phyloP scores from a whole-genome alignment of 2,329 filamentous ascomycete species.

The Scedosporium minutisporum region DNA sequence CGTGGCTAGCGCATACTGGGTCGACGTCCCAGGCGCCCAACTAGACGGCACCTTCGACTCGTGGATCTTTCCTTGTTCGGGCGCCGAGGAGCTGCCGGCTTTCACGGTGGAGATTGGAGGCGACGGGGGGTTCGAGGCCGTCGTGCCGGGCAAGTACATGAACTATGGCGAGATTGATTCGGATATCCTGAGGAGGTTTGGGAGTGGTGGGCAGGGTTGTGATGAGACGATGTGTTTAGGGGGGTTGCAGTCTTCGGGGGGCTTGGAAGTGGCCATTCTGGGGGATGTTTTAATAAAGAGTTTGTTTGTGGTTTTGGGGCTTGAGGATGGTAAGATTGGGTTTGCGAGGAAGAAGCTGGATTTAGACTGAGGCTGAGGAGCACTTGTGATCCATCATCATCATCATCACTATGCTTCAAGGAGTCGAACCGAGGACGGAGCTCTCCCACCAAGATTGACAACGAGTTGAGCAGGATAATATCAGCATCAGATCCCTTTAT shows the following conservation, averaged over 20 bases:
- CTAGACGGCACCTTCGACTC: slow-evolving; percentile 35
- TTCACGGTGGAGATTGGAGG: slow-evolving; percentile 46
- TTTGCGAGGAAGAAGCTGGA: slow-evolving; percentile 33
- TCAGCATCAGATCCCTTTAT: neutral
- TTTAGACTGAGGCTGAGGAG: neutral
- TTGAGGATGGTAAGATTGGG: slow-evolving; percentile 28
- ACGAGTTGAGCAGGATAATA: neutral
- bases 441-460: neutral
- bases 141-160: slow-evolving; percentile 45
- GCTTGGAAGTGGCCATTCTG: slow-evolving; percentile 51
- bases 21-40: slow-evolving; percentile 38
- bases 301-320: slow-evolving; percentile 63
- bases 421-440: neutral
- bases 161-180: slow-evolving; percentile 42
- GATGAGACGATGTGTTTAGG: slow-evolving; percentile 57
- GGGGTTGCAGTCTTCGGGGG: slow-evolving; percentile 54
- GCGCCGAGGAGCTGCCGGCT: slow-evolving; percentile 44
- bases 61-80: slow-evolving; percentile 48
- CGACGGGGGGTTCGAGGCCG: slow-evolving; percentile 33
- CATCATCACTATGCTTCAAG: no score
- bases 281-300: slow-evolving; percentile 75
- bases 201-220: neutral
- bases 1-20: slow-evolving; percentile 52
- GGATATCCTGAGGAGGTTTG: neutral
- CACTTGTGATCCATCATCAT: neutral